phyloP scores from a whole-genome alignment of 148 eudicot species.

The Euryodendron excelsum region DNA sequence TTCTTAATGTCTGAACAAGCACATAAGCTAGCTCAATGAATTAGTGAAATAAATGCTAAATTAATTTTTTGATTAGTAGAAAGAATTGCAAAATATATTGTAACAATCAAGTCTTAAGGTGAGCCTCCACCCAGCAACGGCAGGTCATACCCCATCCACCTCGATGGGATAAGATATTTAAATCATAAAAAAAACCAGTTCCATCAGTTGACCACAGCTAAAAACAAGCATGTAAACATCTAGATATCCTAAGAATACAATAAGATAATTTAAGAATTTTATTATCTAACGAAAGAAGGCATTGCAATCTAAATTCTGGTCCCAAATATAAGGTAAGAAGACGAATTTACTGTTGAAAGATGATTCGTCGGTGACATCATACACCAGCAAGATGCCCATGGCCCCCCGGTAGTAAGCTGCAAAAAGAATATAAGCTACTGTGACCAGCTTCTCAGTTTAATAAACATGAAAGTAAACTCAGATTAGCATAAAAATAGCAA shows the following conservation, averaged over 20 bases:
- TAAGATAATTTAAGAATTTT: background rate
- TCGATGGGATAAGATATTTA: background rate
- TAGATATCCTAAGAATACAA: no score
- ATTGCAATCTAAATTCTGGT: background rate
- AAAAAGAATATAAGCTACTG: background rate
- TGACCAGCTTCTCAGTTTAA: background rate
- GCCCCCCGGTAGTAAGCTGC: constrained; percentile 49
- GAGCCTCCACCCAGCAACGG: background rate
- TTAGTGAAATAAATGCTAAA: background rate
- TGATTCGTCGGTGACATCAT: no score
- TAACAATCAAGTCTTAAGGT: background rate
- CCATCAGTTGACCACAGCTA: background rate
- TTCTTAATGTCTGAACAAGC: constrained; percentile 41
- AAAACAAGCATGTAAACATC: background rate
- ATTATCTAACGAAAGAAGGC: background rate
- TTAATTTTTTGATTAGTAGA: no score
- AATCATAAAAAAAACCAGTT: constrained; percentile 1
- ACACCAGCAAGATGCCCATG: no score
- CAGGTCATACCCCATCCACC: no score
- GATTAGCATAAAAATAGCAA: background rate
- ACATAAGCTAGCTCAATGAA: background rate
- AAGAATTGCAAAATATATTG: background rate
- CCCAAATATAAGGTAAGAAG: background rate
- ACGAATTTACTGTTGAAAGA: constrained; percentile 41
- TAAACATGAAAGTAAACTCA: background rate